These are phyloP conservation scores for Ambrosia trifida DNA, from an alignment of 129 eudicot species.

Conservation along the genomic window DNA sequence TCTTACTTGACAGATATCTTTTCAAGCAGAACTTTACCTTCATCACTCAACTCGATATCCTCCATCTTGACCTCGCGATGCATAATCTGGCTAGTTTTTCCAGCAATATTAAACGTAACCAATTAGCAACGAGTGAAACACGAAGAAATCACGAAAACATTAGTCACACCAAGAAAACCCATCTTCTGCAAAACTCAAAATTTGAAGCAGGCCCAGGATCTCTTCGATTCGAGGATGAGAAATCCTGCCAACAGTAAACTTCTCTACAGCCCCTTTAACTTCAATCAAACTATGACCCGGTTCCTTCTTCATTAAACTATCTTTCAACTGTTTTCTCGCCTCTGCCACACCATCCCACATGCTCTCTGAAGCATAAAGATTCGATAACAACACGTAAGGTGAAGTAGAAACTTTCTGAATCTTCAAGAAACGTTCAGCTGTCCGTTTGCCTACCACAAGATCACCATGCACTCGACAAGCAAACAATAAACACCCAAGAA, in stretches of 20 bases:
- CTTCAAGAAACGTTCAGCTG: constrained; percentile 48
- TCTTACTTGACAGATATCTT: constrained; percentile 49
- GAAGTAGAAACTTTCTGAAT: constrained; percentile 63
- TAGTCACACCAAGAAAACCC: constrained; percentile 51
- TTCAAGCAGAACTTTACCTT: constrained; percentile 67
- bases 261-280: constrained; percentile 51
- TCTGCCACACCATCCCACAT: constrained; percentile 70
- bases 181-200: constrained; percentile 46
- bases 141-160: no score
- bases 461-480: constrained; percentile 71
- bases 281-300: constrained; percentile 73
- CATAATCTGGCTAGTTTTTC: constrained; percentile 53
- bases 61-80: constrained; percentile 87
- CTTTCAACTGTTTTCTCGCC: constrained; percentile 64
- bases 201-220: constrained; percentile 44
- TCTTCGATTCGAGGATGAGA: constrained; percentile 59
- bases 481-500: constrained; percentile 69
- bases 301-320: constrained; percentile 65
- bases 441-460: constrained; percentile 49
- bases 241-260: constrained; percentile 59
- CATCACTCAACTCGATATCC: constrained; percentile 77
- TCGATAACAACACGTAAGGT: constrained; percentile 73
- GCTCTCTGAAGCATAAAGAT: constrained; percentile 64
- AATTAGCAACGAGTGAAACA: no score
- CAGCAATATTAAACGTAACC: constrained; percentile 66